phyloP scores from a whole-genome alignment of 371 early-diverging fungal genomes.

The Mycotypha africana region DNA sequence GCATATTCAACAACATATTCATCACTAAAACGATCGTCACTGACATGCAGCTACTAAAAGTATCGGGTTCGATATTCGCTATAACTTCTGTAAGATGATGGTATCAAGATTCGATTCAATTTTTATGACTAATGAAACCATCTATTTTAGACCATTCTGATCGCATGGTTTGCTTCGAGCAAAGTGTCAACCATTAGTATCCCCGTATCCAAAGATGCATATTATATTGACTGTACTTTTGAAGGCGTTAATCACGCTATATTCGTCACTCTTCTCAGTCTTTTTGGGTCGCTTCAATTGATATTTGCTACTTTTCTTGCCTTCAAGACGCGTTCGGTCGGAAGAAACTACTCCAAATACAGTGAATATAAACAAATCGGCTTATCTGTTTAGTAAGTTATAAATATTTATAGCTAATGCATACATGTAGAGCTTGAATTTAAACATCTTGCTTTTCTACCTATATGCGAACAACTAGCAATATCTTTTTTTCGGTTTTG shows the following conservation, averaged over 20 bases:
- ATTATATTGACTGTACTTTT: constrained; percentile 42
- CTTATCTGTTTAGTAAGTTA: constrained; percentile 53
- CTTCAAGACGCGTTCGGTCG: constrained; percentile 50
- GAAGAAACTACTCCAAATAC: constrained; percentile 44
- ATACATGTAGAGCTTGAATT: too few species aligned
- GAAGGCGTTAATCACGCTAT: constrained; percentile 23
- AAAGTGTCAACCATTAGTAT: constrained; percentile 22
- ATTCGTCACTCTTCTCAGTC: constrained; percentile 27
- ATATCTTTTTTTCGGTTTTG: constrained; percentile 51
- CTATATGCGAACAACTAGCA: constrained; percentile 20
- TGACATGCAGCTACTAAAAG: constrained; percentile 47
- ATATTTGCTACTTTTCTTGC: constrained; percentile 47
- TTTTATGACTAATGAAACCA: not conserved
- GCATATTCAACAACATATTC: constrained; percentile 59
- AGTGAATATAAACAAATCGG: constrained; percentile 58
- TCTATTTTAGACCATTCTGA: constrained; percentile 28
- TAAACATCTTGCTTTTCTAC: not conserved
- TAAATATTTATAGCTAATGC: not conserved
- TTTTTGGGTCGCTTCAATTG: constrained; percentile 33
- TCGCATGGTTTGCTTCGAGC: constrained; percentile 34
- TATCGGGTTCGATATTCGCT: constrained; percentile 46
- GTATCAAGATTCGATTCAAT: not conserved
- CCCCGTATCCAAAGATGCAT: constrained; percentile 27
- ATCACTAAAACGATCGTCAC: constrained; percentile 50
- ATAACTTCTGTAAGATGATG: constrained; percentile 33